phyloP scores from a whole-genome alignment of 805 yeast species.

The Candida suzukii region DNA sequence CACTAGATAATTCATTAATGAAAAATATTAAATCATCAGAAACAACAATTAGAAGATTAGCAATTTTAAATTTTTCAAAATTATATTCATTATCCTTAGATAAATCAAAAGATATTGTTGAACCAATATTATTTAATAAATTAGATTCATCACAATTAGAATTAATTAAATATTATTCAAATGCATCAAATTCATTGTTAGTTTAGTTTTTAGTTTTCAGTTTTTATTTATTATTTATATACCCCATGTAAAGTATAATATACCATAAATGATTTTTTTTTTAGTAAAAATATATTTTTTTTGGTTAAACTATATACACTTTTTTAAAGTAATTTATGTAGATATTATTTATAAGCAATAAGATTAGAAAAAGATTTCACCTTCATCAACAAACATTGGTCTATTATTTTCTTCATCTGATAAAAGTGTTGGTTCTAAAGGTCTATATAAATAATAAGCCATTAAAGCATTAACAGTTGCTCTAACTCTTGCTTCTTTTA shows the following conservation, averaged over 20 bases:
- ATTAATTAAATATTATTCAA: slow-evolving; percentile 39
- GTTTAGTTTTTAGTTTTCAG: no score
- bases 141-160: slow-evolving; percentile 36
- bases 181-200: no score
- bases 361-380: slow-evolving; percentile 24
- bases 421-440: slow-evolving; percentile 57
- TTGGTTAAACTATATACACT: no score
- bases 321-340: no score
- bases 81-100: slow-evolving; percentile 8
- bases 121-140: slow-evolving; percentile 27
- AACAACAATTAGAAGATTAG: slow-evolving; percentile 31
- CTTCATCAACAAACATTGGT: slow-evolving; percentile 29
- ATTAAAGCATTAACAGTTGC: slow-evolving; percentile 87
- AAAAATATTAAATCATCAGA: slow-evolving; percentile 22
- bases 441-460: slow-evolving; percentile 88
- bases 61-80: slow-evolving; percentile 32
- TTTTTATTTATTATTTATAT: no score
- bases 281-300: no score
- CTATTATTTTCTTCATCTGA: slow-evolving; percentile 39
- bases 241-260: no score
- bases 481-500: slow-evolving; percentile 86
- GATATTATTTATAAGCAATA: no score
- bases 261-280: no score
- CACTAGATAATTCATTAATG: slow-evolving; percentile 26
- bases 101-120: slow-evolving; percentile 16